These are phyloP conservation scores for Cyamopsis tetragonoloba DNA, from an alignment of 306 rosid species.

Conservation along the genomic window DNA sequence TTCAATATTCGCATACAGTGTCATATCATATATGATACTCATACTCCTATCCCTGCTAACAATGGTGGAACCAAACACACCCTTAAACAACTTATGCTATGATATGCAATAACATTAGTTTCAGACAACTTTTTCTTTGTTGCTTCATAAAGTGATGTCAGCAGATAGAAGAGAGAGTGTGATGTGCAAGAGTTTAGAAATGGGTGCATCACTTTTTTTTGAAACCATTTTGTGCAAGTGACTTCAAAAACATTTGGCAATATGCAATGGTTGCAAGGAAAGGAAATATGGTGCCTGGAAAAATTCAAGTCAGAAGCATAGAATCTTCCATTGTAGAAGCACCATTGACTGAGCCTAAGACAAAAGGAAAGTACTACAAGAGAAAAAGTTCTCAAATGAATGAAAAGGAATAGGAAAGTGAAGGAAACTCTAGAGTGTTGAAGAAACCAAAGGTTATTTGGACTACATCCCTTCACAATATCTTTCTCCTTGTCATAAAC, in stretches of 20 bases:
- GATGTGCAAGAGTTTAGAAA: slow-evolving; percentile 33
- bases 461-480: slow-evolving; percentile 62
- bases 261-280: slow-evolving; percentile 31
- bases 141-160: slow-evolving; percentile 57
- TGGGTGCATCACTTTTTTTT: slow-evolving; percentile 41
- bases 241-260: slow-evolving; percentile 51
- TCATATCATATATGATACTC: too few relatives aligned
- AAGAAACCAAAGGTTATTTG: slow-evolving; percentile 61
- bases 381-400: slow-evolving; percentile 9
- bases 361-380: not conserved
- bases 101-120: not conserved
- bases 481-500: slow-evolving; percentile 51
- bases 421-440: not conserved
- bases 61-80: too few relatives aligned
- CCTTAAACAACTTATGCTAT: not conserved
- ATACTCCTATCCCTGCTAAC: too few relatives aligned
- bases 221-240: slow-evolving; percentile 51
- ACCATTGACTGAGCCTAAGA: not conserved
- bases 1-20: too few relatives aligned
- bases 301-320: not conserved
- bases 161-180: slow-evolving; percentile 40
- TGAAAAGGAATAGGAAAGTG: not conserved
- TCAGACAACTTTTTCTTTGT: not conserved
- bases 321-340: too few relatives aligned
- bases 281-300: slow-evolving; percentile 10